Evolutionary conservation across 305 asterid genomes (phyloP), one percentile per base, ranked within the genome.

Genomic region (Rubia tinctorum): DNA sequence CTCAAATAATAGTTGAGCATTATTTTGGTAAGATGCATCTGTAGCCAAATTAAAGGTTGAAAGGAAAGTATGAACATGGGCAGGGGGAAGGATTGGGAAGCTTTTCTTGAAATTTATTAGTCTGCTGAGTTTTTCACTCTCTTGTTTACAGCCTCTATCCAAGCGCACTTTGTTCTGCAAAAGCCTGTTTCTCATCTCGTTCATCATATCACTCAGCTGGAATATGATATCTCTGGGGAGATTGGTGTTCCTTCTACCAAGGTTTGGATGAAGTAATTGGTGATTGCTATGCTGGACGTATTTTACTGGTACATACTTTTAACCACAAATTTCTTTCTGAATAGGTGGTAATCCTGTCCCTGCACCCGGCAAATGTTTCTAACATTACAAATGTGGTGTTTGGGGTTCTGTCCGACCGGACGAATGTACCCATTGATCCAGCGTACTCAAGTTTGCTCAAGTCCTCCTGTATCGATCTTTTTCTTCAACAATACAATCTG

Each of bases 381-480:
- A 87, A 92, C 87, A 78, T 82, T 86, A 92, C 98, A 14, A 76
- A 85, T 49, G 96, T 95, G 79, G 91, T 91, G 72, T 86, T 95
- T 78, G 99, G 99, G 45, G 83, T 90, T 80, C 86, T 89, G 78
- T 86, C 97, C 22, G 84, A 85, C 80, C 88, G 87, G 39, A 77
- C 78, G 53, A 83, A 85, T 85, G 84, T 78, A 59, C 71, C 90
- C 39, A 78, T 80, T 56, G 83, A 75, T 73, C 80, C 91, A 53
- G 90, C 75, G 71, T 78, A 83, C 84, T 79, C 86, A 73, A 86
- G 85, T 76, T 71, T 92, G 85, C 83, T 92, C 73, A 89, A 76
- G 78, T 81, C 88, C 53, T 76, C 93, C 76, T 84, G 91, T 39
- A 62, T 87, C 60, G 99, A 90, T 56, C 71, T 95, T 62, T 92